phyloP scores from a whole-genome alignment of 345 rosid genomes.

The Schrenkiella parvula region DNA sequence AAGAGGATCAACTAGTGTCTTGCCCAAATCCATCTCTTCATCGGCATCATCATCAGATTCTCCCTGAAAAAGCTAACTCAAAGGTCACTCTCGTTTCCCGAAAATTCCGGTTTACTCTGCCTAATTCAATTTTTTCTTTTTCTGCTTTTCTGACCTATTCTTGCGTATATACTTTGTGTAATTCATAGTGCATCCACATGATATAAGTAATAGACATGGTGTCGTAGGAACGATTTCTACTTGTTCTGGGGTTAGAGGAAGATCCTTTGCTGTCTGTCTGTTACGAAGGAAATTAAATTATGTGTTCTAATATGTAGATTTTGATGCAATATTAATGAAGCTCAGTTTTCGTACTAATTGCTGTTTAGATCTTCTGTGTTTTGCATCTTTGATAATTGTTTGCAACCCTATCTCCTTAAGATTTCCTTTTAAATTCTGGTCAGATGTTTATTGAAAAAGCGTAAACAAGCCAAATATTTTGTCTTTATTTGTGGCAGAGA shows the following conservation, averaged over 20 bases:
- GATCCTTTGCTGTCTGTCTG: not conserved
- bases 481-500: slow-evolving; percentile 3
- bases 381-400: not conserved
- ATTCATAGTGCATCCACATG: not conserved
- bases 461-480: not conserved
- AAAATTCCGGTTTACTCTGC: not conserved
- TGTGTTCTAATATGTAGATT: not conserved
- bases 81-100: slow-evolving; percentile 5
- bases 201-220: not conserved
- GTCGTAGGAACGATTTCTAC: not conserved
- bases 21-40: not conserved
- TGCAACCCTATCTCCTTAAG: slow-evolving; percentile 1
- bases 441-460: not conserved
- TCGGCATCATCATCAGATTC: slow-evolving; percentile 6
- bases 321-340: not conserved
- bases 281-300: not conserved
- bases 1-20: not conserved
- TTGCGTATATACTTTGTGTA: not conserved
- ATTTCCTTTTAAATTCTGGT: not conserved
- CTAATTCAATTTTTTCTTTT: not conserved
- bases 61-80: not conserved
- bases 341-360: not conserved
- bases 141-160: not conserved
- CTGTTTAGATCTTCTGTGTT: slow-evolving; percentile 1
- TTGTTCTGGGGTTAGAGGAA: not conserved